Percentiles rank a stretch among this genome's conserved stretches.
Evolutionary conservation across 164 flowering plant species (phyloP).

Genomic region (Vitis vinifera): ASM3070453v1 NC_081809.1:6922501-6923000

Average conservation of each 20-base stretch:
- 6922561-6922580: too few relatives aligned
- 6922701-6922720: constrained; percentile 2
- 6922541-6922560: too few relatives aligned
- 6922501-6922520: too few relatives aligned
- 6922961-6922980: too few relatives aligned
- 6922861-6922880: neutral
- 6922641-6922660: neutral
- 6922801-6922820: constrained; percentile 29
- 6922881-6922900: neutral
- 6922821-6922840: constrained; percentile 22
- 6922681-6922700: neutral
- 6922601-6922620: too few relatives aligned
- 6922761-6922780: constrained; percentile 22
- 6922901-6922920: neutral
- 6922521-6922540: too few relatives aligned
- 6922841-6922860: neutral
- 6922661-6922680: neutral
- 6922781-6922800: constrained; percentile 29
- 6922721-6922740: constrained; percentile 20
- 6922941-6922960: too few relatives aligned
- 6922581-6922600: too few relatives aligned
- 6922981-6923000: too few relatives aligned
- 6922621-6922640: too few relatives aligned
- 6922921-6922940: too few relatives aligned
- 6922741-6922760: constrained; percentile 13